These are phyloP conservation scores for Marasmius fiardii DNA, from an alignment of 1,284 basidiomycete genomes.

Conservation along the genomic window DNA sequence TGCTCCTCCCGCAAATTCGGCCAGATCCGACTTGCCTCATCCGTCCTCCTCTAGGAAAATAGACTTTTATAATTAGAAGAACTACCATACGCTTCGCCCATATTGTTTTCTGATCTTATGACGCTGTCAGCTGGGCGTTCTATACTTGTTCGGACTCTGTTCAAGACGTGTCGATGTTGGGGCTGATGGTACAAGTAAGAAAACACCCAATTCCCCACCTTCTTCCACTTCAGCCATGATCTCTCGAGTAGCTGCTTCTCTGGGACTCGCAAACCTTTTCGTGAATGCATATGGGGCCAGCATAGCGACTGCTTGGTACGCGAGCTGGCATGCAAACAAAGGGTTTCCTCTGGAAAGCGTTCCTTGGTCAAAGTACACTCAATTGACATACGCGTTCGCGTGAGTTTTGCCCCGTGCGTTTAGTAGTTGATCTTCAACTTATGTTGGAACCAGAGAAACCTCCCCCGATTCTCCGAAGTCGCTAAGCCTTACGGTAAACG, in stretches of 20 bases:
- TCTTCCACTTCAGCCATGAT: not conserved
- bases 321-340: conserved; percentile 7
- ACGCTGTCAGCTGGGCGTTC: too few relatives aligned
- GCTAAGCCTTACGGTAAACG: not conserved
- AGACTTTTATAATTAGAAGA: too few relatives aligned
- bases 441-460: not conserved
- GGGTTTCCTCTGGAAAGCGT: conserved; percentile 7
- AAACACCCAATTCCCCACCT: too few relatives aligned
- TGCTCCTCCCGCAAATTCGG: too few relatives aligned
- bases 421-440: not conserved
- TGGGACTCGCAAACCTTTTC: not conserved
- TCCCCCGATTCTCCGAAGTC: not conserved
- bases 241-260: not conserved
- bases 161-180: too few relatives aligned
- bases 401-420: not conserved
- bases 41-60: too few relatives aligned
- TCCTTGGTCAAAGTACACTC: conserved; percentile 12
- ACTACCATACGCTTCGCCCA: not conserved
- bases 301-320: conserved; percentile 8
- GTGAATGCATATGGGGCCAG: not conserved
- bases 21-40: too few relatives aligned
- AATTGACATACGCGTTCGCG: conserved; percentile 13
- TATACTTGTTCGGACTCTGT: too few relatives aligned
- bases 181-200: too few relatives aligned
- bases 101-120: too few relatives aligned